A percentile compares a stretch with the other conserved stretches of the same genome.
Evolutionary conservation across 2,329 filamentous ascomycete genomes (phyloP).

Genomic region (Xylariomycetidae sp.): DNA sequence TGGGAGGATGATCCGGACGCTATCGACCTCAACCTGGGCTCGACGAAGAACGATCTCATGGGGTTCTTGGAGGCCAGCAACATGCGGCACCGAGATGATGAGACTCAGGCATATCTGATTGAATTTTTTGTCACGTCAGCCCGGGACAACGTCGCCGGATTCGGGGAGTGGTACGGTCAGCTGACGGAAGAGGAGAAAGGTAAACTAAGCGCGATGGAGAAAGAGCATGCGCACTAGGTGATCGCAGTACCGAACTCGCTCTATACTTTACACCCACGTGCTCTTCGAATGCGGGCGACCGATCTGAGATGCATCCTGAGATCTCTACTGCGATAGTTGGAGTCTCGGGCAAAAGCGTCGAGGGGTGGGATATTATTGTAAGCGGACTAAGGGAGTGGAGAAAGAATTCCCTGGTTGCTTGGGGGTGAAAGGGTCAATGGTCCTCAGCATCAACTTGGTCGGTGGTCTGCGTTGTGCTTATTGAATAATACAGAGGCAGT

Average conservation of each 20-base stretch:
- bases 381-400: too few relatives aligned
- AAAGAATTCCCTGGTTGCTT: too few relatives aligned
- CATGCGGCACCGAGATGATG: slow-evolving; percentile 73
- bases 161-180: slow-evolving; percentile 53
- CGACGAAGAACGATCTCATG: slow-evolving; percentile 75
- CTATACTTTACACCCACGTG: too few relatives aligned
- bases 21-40: slow-evolving; percentile 68
- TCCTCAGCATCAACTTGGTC: too few relatives aligned
- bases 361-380: too few relatives aligned
- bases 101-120: slow-evolving; percentile 79
- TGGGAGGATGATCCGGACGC: slow-evolving; percentile 84
- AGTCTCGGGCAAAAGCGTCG: too few relatives aligned
- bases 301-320: too few relatives aligned
- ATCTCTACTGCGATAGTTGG: too few relatives aligned
- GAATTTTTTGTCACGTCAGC: slow-evolving; percentile 70
- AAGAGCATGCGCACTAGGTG: not conserved
- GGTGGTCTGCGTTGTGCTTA: too few relatives aligned
- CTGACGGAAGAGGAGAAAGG: slow-evolving; percentile 51
- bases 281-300: too few relatives aligned
- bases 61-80: slow-evolving; percentile 59
- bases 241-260: slow-evolving; percentile 5
- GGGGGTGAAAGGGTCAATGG: too few relatives aligned
- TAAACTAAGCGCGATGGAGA: slow-evolving; percentile 50
- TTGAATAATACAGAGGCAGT: too few relatives aligned
- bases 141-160: slow-evolving; percentile 51